Conservation (phyloP, 2,329 filamentous ascomycete species). For the Fusarium oligoseptatum region DNA sequence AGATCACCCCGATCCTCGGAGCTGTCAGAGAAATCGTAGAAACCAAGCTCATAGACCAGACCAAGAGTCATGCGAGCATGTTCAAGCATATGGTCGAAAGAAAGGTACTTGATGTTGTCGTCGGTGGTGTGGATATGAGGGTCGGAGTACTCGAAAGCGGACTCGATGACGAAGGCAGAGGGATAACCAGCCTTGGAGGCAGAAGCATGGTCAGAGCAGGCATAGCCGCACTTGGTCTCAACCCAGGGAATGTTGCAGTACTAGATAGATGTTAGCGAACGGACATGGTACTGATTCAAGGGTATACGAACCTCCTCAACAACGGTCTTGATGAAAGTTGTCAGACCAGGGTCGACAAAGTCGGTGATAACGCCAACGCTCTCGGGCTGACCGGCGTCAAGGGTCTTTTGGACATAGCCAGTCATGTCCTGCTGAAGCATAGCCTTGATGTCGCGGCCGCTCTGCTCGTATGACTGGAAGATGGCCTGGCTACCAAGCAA, state of each 20-base stretch:
- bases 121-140: conserved; percentile 78
- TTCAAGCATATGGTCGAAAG: conserved; percentile 92
- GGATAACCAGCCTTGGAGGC: conserved; percentile 82
- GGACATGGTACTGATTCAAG: not conserved
- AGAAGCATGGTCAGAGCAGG: conserved; percentile 81
- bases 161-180: conserved; percentile 82
- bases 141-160: conserved; percentile 75
- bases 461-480: conserved; percentile 83
- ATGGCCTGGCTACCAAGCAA: conserved; percentile 90
- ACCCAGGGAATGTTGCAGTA: conserved; percentile 93
- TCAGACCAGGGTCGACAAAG: conserved; percentile 86
- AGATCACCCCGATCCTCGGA: conserved; percentile 53
- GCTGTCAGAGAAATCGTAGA: conserved; percentile 73
- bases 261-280: conserved; percentile 49
- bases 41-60: conserved; percentile 86
- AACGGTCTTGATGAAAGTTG: conserved; percentile 90
- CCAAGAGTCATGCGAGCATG: conserved; percentile 88
- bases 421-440: conserved; percentile 99
- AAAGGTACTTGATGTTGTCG: conserved; percentile 78
- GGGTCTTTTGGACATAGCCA: conserved; percentile 84
- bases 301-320: conserved; percentile 67
- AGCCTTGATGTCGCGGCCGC: conserved; percentile 83
- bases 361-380: conserved; percentile 94
- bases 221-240: conserved; percentile 90
- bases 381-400: conserved; percentile 86